These are phyloP conservation scores for Polygonum maritimum DNA, from an alignment of 148 eudicot species.

Conservation along the genomic window DNA sequence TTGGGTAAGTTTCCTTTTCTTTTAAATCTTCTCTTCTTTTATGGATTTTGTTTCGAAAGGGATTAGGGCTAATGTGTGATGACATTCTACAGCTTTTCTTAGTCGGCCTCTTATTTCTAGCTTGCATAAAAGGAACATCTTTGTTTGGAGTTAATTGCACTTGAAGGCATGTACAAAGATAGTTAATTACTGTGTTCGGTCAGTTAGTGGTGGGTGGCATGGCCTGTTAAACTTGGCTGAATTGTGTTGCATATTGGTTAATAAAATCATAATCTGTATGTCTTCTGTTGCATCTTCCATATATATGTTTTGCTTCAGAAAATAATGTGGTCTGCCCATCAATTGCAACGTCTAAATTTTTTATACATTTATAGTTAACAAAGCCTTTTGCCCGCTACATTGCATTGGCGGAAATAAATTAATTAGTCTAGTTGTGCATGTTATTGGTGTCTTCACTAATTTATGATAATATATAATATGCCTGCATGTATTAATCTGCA, in stretches of 20 bases:
- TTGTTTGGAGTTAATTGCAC: neutral
- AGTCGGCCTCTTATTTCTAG: neutral
- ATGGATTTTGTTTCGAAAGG: neutral
- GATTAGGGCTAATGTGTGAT: conserved; percentile 3
- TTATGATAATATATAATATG: too few relatives aligned
- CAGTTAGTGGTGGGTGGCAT: conserved; percentile 3
- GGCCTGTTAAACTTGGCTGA: neutral
- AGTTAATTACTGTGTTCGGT: neutral
- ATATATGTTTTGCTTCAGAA: neutral
- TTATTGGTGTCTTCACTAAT: neutral
- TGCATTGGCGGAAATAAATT: neutral
- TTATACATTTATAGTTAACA: too few relatives aligned
- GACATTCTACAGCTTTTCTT: neutral
- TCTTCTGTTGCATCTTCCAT: neutral
- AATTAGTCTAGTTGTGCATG: neutral
- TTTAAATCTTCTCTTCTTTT: neutral
- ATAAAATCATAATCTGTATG: neutral
- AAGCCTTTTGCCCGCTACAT: neutral
- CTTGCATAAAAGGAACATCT: neutral
- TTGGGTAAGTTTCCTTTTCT: neutral
- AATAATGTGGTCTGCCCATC: neutral
- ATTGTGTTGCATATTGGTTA: neutral
- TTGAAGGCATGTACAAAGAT: neutral
- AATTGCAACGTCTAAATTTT: neutral
- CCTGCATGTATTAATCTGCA: neutral